Evolutionary conservation across 2,329 filamentous ascomycete genomes (phyloP).

Genomic region (Colletotrichum sp.): DNA sequence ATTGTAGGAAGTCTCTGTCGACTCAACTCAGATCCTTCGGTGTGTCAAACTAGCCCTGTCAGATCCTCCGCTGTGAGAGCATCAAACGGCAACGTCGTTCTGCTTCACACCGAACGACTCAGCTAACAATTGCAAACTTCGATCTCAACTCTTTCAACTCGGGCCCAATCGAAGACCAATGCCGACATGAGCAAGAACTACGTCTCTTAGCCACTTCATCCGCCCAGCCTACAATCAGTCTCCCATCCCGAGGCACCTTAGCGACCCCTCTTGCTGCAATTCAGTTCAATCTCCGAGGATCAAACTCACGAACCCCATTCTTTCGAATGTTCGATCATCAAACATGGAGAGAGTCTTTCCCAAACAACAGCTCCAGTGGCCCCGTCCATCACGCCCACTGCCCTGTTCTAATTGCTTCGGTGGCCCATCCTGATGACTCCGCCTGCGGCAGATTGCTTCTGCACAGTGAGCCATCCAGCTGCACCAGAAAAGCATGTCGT

Average conservation of each 20-base stretch:
- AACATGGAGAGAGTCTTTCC: not conserved
- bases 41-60: not conserved
- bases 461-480: not conserved
- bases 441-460: not conserved
- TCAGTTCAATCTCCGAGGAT: not conserved
- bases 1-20: not conserved
- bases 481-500: not conserved
- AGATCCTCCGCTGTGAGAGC: not conserved
- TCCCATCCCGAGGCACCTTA: not conserved
- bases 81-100: not conserved
- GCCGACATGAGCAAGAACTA: not conserved
- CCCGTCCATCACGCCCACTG: not conserved
- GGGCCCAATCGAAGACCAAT: not conserved
- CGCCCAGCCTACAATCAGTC: not conserved
- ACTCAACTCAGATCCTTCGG: not conserved
- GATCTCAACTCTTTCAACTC: not conserved
- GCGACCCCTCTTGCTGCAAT: not conserved
- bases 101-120: not conserved
- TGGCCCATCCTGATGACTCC: not conserved
- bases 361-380: not conserved
- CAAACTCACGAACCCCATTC: not conserved
- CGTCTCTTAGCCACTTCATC: not conserved
- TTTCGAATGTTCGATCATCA: not conserved
- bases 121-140: not conserved
- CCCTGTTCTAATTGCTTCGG: not conserved